Evolutionary conservation across 208 protist species (phyloP), one percentile per base, ranked within the genome.

Genomic region (Kentomonas sorsogonicus): DNA sequence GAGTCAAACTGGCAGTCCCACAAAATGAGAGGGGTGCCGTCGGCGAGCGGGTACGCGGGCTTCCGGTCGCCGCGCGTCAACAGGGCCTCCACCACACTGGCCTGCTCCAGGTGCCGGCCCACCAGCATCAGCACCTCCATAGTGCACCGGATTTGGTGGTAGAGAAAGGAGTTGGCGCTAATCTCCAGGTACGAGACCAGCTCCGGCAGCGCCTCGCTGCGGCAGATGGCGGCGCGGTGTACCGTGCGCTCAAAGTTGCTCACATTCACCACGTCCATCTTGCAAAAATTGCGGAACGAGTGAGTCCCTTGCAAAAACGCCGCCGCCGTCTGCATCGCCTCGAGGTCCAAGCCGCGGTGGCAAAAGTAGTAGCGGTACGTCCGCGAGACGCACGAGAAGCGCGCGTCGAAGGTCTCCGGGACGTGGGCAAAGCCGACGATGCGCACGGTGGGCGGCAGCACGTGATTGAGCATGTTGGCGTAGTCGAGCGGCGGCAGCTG

Each of bases 261-360:
- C 9, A 96, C 92, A 53, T 94, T 91, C 30, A 95, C 79, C 15
- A 96, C 83, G 67, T 98, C 95, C 56, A 97, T 94, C 62, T 98
- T 98, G 74, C 96, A 98, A 57, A 99, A 98, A 73, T 98, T 98
- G 34, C 93, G 78, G 67, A 97, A 99, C 74, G 97, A 96, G 71
- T 99, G 97, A n/a, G 74, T 72, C 20, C 98, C 98, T 18, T 96
- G 55, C 25, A 98, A 80, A 25, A 66, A 59, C 18, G 50, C 41
- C 0, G 85, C 86, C 2, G 91, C 97, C 53, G 90, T 54, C 11
- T 69, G 80, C 97, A 99, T 99, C 41, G 70, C 81, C 22, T 65
- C 74, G 2, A 97, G 22, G 64, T 95, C 74, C 6, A 94, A 61
- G 11, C 80, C 85, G n/a, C 64, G 56, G 59, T 94, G 83, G 50